Evolutionary conservation across 148 eudicot genomes (phyloP), one percentile per base, ranked within the genome.

Genomic region (Suaeda aralocaspica): DNA sequence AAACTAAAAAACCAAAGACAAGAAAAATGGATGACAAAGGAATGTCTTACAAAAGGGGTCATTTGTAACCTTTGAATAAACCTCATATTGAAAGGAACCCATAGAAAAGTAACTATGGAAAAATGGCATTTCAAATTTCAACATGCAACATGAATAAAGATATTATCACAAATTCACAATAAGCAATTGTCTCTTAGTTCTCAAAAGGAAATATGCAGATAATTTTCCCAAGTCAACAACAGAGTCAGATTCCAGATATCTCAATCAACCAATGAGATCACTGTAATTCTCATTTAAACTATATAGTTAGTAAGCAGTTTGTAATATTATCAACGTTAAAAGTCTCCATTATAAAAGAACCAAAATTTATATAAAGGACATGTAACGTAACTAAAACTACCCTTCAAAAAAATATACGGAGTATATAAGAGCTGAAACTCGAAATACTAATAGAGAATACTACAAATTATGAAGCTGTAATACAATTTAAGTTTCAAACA

Each of bases 401-500:
- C n/a, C n/a, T n/a, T n/a, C n/a, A n/a, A n/a, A n/a, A n/a, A n/a
- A n/a, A n/a, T n/a, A n/a, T n/a, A n/a, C n/a, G n/a, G n/a, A n/a
- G n/a, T n/a, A n/a, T n/a, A 36, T 36, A 21, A 44, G 25, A 69
- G 1, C 26, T 33, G 22, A 34, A 53, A 53, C 34, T 33, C 6
- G 11, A 15, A 66, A 58, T 7, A 3, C 25, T 39, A 2, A 50
- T 5, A 64, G 28, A 28, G n/a, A n/a, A 57, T 28, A 5, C 6
- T 44, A 56, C 67, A 70, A 34, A 26, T 34, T 34, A 18, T 21
- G 34, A 70, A 70, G 19, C 50, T 46, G 50, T 19, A 21, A 19
- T 2, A 56, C 41, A 36, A 36, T 18, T 3, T 36, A 36, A 44
- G 9, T n/a, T n/a, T n/a, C n/a, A n/a, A 11, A 9, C 53, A 24